Base-by-base conservation (phyloP, 257 asterid species). In the Solanum tacnaense region DNA sequence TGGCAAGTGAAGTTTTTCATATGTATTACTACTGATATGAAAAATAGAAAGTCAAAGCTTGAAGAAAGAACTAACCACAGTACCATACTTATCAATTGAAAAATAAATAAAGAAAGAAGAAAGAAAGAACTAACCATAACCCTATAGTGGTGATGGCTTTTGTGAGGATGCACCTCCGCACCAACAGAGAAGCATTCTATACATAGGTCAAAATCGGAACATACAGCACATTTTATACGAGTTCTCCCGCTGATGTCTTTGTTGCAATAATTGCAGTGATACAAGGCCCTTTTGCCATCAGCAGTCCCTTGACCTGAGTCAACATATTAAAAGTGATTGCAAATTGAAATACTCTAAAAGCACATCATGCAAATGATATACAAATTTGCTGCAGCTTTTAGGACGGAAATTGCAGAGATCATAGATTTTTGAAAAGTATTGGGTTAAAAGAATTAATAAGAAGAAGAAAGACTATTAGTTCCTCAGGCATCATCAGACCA, bases 151-250 rank as follows among this genome's bases (percentile, higher is more conserved):
- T 95, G 98, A 89, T 89, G 89, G 91, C 96, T 93, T 91, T 94
- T 93, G 91, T 95, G 98, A 49, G 98, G 98, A 88, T 93, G 90
- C 91, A 95, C 96, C 94, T 95, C 98, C 18, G 93, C 97, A 84
- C 98, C 98, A 21, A 95, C 97, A 39, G 98, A 95, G 93, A 95
- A 95, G 90, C 98, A 95, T 86, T 95, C 98, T 56, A 95, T 89
- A 92, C 98, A 95, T 38, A 95, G 90, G 93, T 95, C 98, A 88
- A 95, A 95, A 90, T 95, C 98, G 25, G 95, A 93, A 87, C 97
- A 95, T n/a, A 93, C 92, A 72, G 92, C 97, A 92, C 98, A 95
- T 88, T 95, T 95, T 85, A 95, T 95, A 87, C 98, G 98, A 87
- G 91, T 90, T 89, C 93, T 92, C 91, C 98, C 98, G 1, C 96